phyloP scores from a whole-genome alignment of 2,329 filamentous ascomycete genomes.

The Botrytis tulipae region DNA sequence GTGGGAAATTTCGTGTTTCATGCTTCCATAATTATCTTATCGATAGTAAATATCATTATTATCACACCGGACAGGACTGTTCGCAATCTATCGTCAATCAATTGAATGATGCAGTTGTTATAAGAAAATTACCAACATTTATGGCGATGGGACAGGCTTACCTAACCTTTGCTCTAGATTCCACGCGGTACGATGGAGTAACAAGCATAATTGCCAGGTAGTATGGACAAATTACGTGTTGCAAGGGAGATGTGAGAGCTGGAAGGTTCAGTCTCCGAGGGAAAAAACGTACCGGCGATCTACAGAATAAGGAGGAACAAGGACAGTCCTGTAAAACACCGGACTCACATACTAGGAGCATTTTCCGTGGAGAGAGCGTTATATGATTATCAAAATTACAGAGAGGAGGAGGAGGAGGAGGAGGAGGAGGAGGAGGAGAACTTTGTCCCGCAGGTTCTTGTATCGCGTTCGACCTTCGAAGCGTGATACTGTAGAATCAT shows the following conservation, averaged over 20 bases:
- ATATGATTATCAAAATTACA: slow-evolving; percentile 6
- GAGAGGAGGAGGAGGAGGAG: not conserved
- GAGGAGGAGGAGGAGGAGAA: too few relatives aligned
- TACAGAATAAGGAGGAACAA: not conserved
- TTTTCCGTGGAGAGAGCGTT: not conserved
- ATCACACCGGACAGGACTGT: not conserved
- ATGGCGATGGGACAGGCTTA: not conserved
- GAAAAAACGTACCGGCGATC: not conserved
- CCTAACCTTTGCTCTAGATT: not conserved
- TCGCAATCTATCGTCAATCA: not conserved
- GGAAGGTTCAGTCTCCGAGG: not conserved
- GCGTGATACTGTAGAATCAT: not conserved
- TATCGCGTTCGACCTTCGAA: not conserved
- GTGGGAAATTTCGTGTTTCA: not conserved
- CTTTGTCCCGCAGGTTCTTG: not conserved
- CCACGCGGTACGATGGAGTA: not conserved
- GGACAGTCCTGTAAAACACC: slow-evolving; percentile 6
- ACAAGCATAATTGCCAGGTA: not conserved
- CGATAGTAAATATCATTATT: not conserved
- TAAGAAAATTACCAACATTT: not conserved
- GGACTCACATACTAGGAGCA: not conserved
- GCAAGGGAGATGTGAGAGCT: not conserved
- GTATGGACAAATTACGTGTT: not conserved
- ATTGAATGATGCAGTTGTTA: not conserved
- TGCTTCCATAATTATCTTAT: not conserved